Percentiles rank a stretch among this genome's conserved stretches.
These are phyloP conservation scores for Lichtheimia hyalospora DNA, from an alignment of 371 early-diverging fungal genomes.

Conservation along the genomic window DNA sequence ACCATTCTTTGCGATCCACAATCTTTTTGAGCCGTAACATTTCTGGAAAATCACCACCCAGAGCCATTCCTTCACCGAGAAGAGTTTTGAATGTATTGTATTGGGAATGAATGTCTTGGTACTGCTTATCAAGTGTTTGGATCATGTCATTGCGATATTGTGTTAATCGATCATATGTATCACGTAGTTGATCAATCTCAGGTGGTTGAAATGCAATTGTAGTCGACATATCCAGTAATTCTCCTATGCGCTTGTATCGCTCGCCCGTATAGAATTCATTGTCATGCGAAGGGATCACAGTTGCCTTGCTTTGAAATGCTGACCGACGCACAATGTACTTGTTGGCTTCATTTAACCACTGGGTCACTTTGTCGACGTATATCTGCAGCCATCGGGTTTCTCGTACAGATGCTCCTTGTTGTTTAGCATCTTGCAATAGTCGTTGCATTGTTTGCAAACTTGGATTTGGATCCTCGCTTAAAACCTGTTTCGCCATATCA, in stretches of 20 bases:
- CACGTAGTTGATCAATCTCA: slow-evolving; percentile 14
- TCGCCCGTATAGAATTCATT: slow-evolving; percentile 1
- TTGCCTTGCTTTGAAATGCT: not conserved
- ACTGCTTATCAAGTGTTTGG: not conserved
- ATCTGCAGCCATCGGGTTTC: slow-evolving; percentile 13
- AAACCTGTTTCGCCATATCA: slow-evolving; percentile 27
- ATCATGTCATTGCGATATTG: slow-evolving; percentile 1
- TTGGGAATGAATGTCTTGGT: not conserved
- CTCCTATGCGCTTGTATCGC: slow-evolving; percentile 11
- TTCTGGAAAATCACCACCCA: slow-evolving; percentile 19
- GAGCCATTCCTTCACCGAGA: slow-evolving; percentile 2
- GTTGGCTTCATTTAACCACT: slow-evolving; percentile 19
- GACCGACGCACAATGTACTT: slow-evolving; percentile 26
- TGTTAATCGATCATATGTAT: slow-evolving; percentile 4
- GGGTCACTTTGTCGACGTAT: slow-evolving; percentile 10
- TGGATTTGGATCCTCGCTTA: slow-evolving; percentile 46
- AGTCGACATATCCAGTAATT: slow-evolving; percentile 12
- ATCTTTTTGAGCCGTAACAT: slow-evolving; percentile 11
- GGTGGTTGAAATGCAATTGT: slow-evolving; percentile 17
- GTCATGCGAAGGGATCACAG: not conserved
- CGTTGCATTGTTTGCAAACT: slow-evolving; percentile 50
- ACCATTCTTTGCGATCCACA: slow-evolving; percentile 15
- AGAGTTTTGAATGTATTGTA: slow-evolving; percentile 8
- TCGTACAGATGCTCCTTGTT: slow-evolving; percentile 22
- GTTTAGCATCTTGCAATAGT: slow-evolving; percentile 50